Evolutionary conservation across 1,284 basidiomycete species (phyloP), one percentile per base, ranked within the genome.

Genomic region (Waitea zeae): DNA sequence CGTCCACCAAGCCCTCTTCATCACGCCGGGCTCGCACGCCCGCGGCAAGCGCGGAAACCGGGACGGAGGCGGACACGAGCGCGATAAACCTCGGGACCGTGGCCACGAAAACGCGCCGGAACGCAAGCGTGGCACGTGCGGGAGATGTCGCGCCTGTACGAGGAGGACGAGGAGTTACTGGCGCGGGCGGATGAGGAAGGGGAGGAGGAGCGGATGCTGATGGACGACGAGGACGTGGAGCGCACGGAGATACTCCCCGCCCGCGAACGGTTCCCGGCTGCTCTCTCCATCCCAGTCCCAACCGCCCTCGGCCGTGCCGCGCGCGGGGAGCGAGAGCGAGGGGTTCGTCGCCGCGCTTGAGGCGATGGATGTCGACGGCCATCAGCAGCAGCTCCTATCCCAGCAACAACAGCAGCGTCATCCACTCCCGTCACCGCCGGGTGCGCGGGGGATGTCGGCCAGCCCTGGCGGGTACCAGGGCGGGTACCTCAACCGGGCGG

Each of bases 1-100:
- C 0, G 92, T 97, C 45, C 87, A 82, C 42, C 93, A 98, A 57
- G 84, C 90, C 0, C 70, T 98, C 17, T 98, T 98, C 61, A 93
- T 98, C 50, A 90, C 92, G 20, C 88, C 88, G 0, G 92, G 88
- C 54, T 93, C 88, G 4, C 93, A 97, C 56, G 80, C 92, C 40
- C 13, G 45, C 35, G 43, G 43, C 36, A 37, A 46, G 33, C 42
- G 46, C 19, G 50, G 71, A 70, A 49, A 72, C 67, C 1, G 71
- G 72, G 41, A 67, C 70, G 1, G 71, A 73, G 44, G 52, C 48
- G 0, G 70, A 70, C 40, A 28, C 36, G 34, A 14, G 30, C 24
- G 17, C 39, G 32, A 34, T 9, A 4, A 4, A 20, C 12, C 32
- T 34, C 9, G 34, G n/a, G n/a, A n/a, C 15, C 39, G 44, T 30